Evolutionary conservation across 2,329 filamentous ascomycete species (phyloP).

Genomic region (Fusarium pseudonygamai): DNA sequence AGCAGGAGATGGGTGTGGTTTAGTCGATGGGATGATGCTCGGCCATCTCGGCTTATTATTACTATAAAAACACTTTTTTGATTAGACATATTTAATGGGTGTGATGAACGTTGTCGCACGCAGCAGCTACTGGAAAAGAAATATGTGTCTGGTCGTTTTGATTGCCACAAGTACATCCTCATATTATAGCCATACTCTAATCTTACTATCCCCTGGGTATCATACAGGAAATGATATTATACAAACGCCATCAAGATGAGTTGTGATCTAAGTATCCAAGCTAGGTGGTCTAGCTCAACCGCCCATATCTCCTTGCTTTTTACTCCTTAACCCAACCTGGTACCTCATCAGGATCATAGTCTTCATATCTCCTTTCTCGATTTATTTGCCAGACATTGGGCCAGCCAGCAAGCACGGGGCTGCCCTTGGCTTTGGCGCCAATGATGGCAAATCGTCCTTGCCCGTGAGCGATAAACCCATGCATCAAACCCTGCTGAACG

Average conservation of each 20-base stretch:
- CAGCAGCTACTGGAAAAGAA: conserved; percentile 19
- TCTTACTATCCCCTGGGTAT: conserved; percentile 31
- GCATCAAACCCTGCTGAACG: conserved; percentile 81
- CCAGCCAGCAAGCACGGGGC: conserved; percentile 76
- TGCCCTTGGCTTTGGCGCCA: conserved; percentile 74
- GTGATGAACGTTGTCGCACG: conserved; percentile 24
- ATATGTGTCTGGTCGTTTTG: conserved; percentile 30
- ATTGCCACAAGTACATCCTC: not conserved
- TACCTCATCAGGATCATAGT: conserved; percentile 70
- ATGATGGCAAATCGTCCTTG: conserved; percentile 83
- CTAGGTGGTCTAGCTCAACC: not conserved
- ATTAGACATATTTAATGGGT: conserved; percentile 39
- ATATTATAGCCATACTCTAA: not conserved
- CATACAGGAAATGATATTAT: conserved; percentile 23
- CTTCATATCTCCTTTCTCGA: conserved; percentile 65
- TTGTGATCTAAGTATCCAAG: conserved; percentile 1
- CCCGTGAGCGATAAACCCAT: conserved; percentile 84
- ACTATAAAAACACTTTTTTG: conserved; percentile 35
- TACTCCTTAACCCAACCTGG: conserved; percentile 76
- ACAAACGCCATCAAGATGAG: conserved; percentile 19
- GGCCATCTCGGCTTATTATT: conserved; percentile 24
- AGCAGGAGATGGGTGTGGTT: conserved; percentile 16
- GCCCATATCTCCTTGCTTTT: not conserved
- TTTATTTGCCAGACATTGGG: conserved; percentile 78
- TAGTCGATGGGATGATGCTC: conserved; percentile 27